phyloP scores from a whole-genome alignment of 306 rosid genomes.

The Fragaria ananassa region DNA sequence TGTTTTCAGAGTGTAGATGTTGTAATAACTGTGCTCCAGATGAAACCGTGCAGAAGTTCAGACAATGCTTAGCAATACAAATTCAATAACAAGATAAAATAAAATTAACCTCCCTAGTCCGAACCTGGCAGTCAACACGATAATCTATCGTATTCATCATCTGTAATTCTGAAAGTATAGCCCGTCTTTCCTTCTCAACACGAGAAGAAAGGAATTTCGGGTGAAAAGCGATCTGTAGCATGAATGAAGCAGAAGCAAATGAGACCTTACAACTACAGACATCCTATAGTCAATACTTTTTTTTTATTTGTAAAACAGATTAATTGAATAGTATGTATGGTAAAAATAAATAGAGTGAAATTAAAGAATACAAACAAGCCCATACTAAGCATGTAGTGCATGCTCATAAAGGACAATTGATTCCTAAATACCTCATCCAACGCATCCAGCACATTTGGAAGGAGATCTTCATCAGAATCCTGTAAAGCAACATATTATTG shows the following conservation, averaged over 20 bases:
- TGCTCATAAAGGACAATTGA: conserved; percentile 5
- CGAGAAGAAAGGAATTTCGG: conserved; percentile 96
- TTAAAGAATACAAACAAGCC: not conserved
- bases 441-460: conserved; percentile 91
- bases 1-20: conserved; percentile 98
- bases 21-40: conserved; percentile 71
- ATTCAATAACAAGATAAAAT: conserved; percentile 22
- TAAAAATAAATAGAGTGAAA: not conserved
- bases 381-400: not conserved
- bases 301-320: not conserved
- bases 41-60: conserved; percentile 19
- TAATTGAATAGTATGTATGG: conserved; percentile 3
- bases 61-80: conserved; percentile 21
- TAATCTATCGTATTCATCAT: conserved; percentile 99
- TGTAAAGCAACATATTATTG: conserved; percentile 40
- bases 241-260: conserved; percentile 31
- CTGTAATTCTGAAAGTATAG: conserved; percentile 95
- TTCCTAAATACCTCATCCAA: conserved; percentile 72
- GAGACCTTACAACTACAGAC: conserved; percentile 20
- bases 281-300: not conserved
- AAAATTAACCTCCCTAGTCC: conserved; percentile 22
- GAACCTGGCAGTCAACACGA: conserved; percentile 98
- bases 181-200: conserved; percentile 95
- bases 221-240: conserved; percentile 84
- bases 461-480: conserved; percentile 95